Evolutionary conservation across 768 basidiomycete species (phyloP), one percentile per base, ranked within the genome.

Genomic region (Trametes cubensis): DNA sequence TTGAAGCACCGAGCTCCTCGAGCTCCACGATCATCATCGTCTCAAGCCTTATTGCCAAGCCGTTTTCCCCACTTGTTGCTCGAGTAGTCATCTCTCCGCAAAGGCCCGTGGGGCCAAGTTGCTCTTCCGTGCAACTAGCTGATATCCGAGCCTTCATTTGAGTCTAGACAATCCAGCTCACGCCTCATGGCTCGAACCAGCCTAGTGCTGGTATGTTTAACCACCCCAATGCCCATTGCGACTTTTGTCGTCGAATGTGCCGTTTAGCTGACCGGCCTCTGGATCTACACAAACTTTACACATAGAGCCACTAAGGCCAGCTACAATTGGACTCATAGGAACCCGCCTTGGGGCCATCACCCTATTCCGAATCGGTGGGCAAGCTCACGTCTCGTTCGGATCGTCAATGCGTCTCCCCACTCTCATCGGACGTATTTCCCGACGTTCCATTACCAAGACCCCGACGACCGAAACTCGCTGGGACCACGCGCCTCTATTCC

Each of bases 61-160:
- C n/a, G n/a, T n/a, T n/a, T n/a, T n/a, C n/a, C n/a, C n/a, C 73
- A 73, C 53, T 73, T 73, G 68, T 58, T 74, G 18, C 60, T 73
- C n/a, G 70, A 74, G 52, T 64, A 68, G 67, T 69, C 72, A 1
- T 64, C 69, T 13, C 74, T 73, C 58, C 71, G 72, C 21, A 20
- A 63, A 20, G 69, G 72, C 67, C 28, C n/a, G 64, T 60, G 11
- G 6, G 10, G 10, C 34, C 17, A 6, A 18, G 15, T 30, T 21
- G 17, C 7, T 13, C 17, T 20, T 34, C 20, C 10, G 23, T 34
- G 5, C 10, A 25, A 6, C 5, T 52, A 14, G 14, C 23, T 13
- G 25, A 26, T 23, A 18, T n/a, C 50, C 15, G 20, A 26, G 15
- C 15, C 51, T 45, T 21, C 18, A 21, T 21, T n/a, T n/a, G n/a